Evolutionary conservation across 768 basidiomycete species (phyloP), one percentile per base, ranked within the genome.

Genomic region (Melanogaster broomeanus): DNA sequence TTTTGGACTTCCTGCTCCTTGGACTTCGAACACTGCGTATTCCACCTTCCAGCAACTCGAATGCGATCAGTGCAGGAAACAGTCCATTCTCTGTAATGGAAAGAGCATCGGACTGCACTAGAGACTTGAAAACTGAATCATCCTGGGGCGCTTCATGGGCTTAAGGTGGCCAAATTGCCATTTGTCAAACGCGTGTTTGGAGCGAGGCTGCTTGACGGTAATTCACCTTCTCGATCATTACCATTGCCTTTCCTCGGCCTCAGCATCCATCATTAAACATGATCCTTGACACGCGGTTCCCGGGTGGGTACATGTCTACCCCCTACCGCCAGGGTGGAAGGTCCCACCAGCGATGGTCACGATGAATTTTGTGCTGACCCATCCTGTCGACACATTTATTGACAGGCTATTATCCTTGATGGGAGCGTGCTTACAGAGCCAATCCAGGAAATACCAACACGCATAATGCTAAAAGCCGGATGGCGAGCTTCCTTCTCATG

Each of bases 141-240:
- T 31, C 33, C 34, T 25, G 27, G 30, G n/a, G 43, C 46, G 44
- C 53, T 52, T 42, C 44, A 37, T 25, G 42, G 42, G 25, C 18
- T 48, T 51, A 48, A 55, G 40, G 60, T 61, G 63, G 55, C 42
- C 52, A 56, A 10, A 34, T 21, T 55, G 48, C 59, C 53, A 51
- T 63, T 44, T 52, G 45, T n/a, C n/a, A n/a, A n/a, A 34, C 57
- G 59, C 65, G 61, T 67, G 65, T 66, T 58, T 35, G 52, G 18
- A 63, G 61, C 55, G 66, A 67, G 66, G 65, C 59, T 52, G 59
- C 31, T 40, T 40, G 49, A 61, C 61, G 59, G 61, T 51, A 51
- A 63, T 68, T 56, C 61, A 28, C 45, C 25, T 27, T 19, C 45
- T 39, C 51, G 51, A 60, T 52, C 54, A 58, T 56, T 56, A 44